phyloP scores from a whole-genome alignment of 2,329 filamentous ascomycete genomes.

The Cytospora chrysosperma region DNA sequence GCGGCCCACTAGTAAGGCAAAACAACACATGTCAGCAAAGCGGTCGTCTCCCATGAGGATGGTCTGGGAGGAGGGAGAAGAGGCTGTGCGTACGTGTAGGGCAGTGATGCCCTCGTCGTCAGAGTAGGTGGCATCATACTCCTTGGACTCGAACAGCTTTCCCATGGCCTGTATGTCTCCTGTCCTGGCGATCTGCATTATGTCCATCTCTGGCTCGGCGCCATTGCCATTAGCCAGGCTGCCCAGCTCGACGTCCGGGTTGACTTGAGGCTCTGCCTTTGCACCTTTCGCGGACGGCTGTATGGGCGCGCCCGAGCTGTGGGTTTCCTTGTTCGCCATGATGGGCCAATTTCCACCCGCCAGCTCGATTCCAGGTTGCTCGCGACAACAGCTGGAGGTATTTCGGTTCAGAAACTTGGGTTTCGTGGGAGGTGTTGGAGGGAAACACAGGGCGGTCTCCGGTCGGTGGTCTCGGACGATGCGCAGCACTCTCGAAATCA shows the following conservation, averaged over 20 bases:
- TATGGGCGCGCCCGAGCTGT: conserved; percentile 40
- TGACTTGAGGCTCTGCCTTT: conserved; percentile 55
- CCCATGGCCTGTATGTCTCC: conserved; percentile 87
- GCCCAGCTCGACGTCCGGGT: conserved; percentile 57
- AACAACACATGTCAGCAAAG: neutral
- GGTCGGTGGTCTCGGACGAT: neutral
- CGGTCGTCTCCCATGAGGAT: neutral
- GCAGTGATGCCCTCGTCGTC: conserved; percentile 95
- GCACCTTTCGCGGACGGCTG: conserved; percentile 56
- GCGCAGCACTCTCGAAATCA: conserved; percentile 2
- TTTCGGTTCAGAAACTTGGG: neutral
- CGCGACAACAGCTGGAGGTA: neutral
- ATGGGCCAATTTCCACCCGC: conserved; percentile 28
- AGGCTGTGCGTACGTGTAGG: conserved; percentile 70
- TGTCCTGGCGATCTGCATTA: conserved; percentile 91
- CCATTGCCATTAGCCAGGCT: conserved; percentile 48
- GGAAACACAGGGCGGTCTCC: no score
- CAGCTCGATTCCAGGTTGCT: neutral
- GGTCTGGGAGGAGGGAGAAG: conserved; percentile 18
- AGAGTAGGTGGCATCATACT: conserved; percentile 76
- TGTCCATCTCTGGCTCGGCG: conserved; percentile 57
- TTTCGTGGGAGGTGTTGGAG: neutral
- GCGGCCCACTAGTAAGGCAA: conserved; percentile 80
- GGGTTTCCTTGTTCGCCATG: conserved; percentile 35
- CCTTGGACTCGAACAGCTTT: conserved; percentile 81